Base-by-base conservation (phyloP, 169 alveolate genomes). In the Blepharisma undulans region DNA sequence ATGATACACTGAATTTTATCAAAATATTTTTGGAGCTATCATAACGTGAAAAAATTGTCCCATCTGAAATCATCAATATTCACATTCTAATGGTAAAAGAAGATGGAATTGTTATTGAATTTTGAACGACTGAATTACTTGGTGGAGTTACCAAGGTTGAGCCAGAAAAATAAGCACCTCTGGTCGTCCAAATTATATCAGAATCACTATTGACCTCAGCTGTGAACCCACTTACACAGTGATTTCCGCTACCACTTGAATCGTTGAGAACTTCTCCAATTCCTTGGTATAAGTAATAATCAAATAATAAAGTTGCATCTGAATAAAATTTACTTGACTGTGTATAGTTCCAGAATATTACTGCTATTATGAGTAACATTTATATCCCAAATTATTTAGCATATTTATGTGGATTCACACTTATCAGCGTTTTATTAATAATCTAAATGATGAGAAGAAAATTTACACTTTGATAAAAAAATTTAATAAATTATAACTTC, bases 141-240 rank as follows among this genome's bases (percentile, higher is more conserved):
- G 80, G 80, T 25, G 33, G 80, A 6, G 80, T 74, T 74, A 74
- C 33, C 30, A 74, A 29, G 12, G 80, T 25, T 22, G 80, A 74
- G 48, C 80, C 80, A 22, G 48, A 22, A 74, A 74, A 74, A 29
- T 74, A 74, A 74, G 80, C 80, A 14, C 80, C 80, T 74, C 80
- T 74, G 48, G 1, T 29, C 8, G 80, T 74, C 16, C 80, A 74
- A 22, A 74, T 29, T 29, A 74, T 29, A 5, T 74, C 80, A 25
- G 80, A 74, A 74, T 29, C 33, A 25, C 18, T 29, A 25, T 74
- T 25, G 16, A 29, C 80, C 80, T 48, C 66, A 48, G 66, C 66
- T 5, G 66, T 48, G 66, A 48, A 48, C 14, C 66, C 66, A 48
- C 14, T 48, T 18, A 48, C 66, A 48, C 66, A 48, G 14, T 48